Base-by-base conservation (phyloP, 2,329 filamentous ascomycete genomes). In the Penicillium sp. region DNA sequence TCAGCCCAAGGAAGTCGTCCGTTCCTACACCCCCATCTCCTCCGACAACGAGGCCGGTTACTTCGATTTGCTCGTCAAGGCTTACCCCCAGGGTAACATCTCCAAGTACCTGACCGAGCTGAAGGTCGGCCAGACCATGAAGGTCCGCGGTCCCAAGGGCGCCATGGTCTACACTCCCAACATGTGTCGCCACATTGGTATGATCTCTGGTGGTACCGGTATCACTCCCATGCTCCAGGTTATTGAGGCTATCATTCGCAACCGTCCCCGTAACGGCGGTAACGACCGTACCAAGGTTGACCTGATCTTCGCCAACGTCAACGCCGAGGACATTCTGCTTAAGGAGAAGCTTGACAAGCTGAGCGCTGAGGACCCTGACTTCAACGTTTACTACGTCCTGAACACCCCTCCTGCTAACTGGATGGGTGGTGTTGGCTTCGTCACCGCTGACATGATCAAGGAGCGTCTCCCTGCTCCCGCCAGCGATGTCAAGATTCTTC, bases 211-310 rank as follows among this genome's bases (percentile, higher is more conserved):
- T 66, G 95, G 95, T 64, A 98, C 95, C 33, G 95, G 95, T 67
- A 98, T 99, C 76, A 98, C 95, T 10, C 95, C 95, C 59, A 99
- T 99, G 95, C 85, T 98, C 62, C 95, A 99, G 81, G 87, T 99
- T 68, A 87, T 96, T 74, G 90, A 92, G 70, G 95, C 93, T 57
- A 92, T 98, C 67, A 85, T 93, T 69, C 87, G 91, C 66, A 91
- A 91, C 70, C 87, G 91, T 59, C 78, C 79, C 53, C 76, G 77
- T 58, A 81, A 79, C 66, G 82, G 87, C 54, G 81, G 87, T 50
- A 93, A 89, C 60, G 92, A 96, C 79, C 87, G 81, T 73, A 99
- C 95, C 59, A 82, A 96, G 81, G 87, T 98, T 53, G 92, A 97
- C 73, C 82, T 99, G 62, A 92, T 99, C 76, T 99, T 98, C 71